Base-by-base conservation (phyloP, 176 grass and related monocot genomes). In the Chrysopogon serrulatus region DNA sequence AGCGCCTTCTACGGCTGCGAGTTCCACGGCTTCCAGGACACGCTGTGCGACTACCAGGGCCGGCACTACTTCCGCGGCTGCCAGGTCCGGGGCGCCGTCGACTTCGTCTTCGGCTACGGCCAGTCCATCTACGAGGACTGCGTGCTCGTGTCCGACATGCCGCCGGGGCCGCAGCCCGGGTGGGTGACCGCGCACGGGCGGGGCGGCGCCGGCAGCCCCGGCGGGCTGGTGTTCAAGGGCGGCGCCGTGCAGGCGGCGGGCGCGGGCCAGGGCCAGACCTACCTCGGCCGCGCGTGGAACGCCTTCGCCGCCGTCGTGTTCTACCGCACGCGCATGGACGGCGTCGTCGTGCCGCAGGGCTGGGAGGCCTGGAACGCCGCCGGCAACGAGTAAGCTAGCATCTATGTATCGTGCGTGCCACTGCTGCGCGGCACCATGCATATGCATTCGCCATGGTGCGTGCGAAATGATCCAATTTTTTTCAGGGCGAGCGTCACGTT, bases 31-130 rank as follows among this genome's bases (percentile, higher is more conserved):
- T 77, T 67, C 56, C 91, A 97, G 70, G 92, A 97, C 75, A 97
- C 91, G 47, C 87, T 94, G 26, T 92, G 88, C 48, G 89, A 97
- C 53, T 65, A 71, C 82, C 24, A 0, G 48, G 91, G 91, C n/a
- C 78, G 91, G 17, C 94, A 97, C 77, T 94, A 89, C 86, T 97
- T 94, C 47, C 82, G 72, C 28, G 84, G 80, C 62, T 88, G 89
- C 90, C 78, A 79, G 65, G 75, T 97, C 65, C 59, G 79, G 40
- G 94, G 94, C 78, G 92, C 71, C 59, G 63, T 94, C 28, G 94
- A 97, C 53, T 94, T 97, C 82, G 84, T 97, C 87, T 97, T 97
- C 59, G 94, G 91, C 59, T 90, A 68, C 19, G 94, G 82, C 60
- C 91, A 97, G 79, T 97, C 94, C 14, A 67, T 97, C 49, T 97